Percentiles rank a stretch among this genome's conserved stretches.
Conservation (phyloP, 768 basidiomycete species). For the Leccinum sublutescens region DNA sequence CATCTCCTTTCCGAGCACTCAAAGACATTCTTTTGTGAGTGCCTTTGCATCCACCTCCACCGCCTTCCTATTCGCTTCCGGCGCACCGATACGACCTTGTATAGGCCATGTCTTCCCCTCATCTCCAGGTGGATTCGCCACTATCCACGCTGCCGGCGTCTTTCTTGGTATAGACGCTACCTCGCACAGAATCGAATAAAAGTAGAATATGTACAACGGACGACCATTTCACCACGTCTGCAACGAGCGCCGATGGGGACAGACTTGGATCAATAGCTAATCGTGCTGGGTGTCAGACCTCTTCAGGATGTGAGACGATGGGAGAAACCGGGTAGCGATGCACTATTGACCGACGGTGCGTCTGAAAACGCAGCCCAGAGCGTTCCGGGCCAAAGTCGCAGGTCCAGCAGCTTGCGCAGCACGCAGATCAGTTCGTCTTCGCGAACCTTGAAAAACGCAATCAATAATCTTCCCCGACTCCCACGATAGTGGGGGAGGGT, state of each 20-base stretch:
- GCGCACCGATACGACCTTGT: conserved; percentile 23
- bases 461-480: not conserved
- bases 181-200: conserved; percentile 77
- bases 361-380: conserved; percentile 75
- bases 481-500: no score
- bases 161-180: conserved; percentile 71
- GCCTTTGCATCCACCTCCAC: conserved; percentile 62
- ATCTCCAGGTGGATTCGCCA: conserved; percentile 14
- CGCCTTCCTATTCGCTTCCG: conserved; percentile 21
- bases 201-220: conserved; percentile 82
- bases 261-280: conserved; percentile 42
- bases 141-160: conserved; percentile 67
- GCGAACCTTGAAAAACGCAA: conserved; percentile 53
- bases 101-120: conserved; percentile 6
- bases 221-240: conserved; percentile 70
- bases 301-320: not conserved
- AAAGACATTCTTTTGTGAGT: conserved; percentile 66
- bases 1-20: conserved; percentile 72
- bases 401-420: conserved; percentile 67
- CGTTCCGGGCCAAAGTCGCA: conserved; percentile 73
- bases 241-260: conserved; percentile 54
- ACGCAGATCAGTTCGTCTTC: conserved; percentile 91
- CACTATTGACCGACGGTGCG: conserved; percentile 54
- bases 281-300: not conserved
- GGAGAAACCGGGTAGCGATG: conserved; percentile 45